Percentiles rank a stretch among this genome's conserved stretches.
These are phyloP conservation scores for Ceriops zippeliana DNA, from an alignment of 345 rosid genomes.

Conservation along the genomic window DNA sequence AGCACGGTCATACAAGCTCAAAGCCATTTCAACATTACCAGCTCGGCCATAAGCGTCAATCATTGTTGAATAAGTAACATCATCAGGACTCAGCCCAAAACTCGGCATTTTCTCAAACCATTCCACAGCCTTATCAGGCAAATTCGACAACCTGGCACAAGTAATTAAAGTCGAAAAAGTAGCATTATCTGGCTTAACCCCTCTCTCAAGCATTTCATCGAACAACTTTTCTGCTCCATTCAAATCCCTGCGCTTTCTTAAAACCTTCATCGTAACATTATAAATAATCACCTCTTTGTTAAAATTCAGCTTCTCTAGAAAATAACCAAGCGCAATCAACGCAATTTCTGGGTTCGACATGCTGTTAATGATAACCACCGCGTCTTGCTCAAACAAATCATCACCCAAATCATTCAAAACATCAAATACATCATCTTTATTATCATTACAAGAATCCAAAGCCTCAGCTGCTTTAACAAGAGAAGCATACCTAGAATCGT, in stretches of 20 bases:
- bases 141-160: constrained; percentile 59
- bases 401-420: constrained; percentile 48
- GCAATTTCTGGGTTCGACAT: constrained; percentile 73
- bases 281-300: constrained; percentile 58
- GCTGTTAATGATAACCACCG: constrained; percentile 72
- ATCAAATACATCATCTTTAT: constrained; percentile 37
- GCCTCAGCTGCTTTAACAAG: constrained; percentile 59
- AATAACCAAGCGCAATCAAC: constrained; percentile 47
- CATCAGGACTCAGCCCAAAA: constrained; percentile 64
- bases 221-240: constrained; percentile 64
- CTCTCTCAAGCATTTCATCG: constrained; percentile 65
- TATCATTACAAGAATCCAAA: constrained; percentile 44
- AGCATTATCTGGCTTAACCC: constrained; percentile 62
- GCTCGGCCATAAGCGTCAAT: constrained; percentile 80
- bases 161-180: constrained; percentile 73
- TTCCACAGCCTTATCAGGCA: constrained; percentile 64
- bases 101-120: constrained; percentile 89
- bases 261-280: constrained; percentile 74
- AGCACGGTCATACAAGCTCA: constrained; percentile 84
- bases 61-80: constrained; percentile 59
- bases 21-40: constrained; percentile 70
- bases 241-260: constrained; percentile 65
- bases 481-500: constrained; percentile 74
- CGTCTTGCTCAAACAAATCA: constrained; percentile 63
- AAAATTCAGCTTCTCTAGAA: constrained; percentile 39